These are phyloP conservation scores for Balamuthia mandrillaris DNA, from an alignment of 208 protist species.

Conservation along the genomic window DNA sequence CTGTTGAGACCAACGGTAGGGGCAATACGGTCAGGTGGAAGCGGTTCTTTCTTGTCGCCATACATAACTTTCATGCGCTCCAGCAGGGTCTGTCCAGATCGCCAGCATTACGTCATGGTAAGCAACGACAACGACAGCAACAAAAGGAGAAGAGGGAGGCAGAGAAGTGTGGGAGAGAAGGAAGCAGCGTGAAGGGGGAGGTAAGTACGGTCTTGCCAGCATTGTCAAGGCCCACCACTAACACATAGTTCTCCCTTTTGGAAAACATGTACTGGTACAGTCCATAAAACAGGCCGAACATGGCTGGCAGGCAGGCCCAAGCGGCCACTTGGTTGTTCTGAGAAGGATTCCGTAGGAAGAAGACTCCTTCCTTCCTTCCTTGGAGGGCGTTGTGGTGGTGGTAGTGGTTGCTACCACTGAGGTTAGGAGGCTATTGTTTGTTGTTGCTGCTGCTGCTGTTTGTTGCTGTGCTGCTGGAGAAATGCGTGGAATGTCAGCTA, in stretches of 20 bases:
- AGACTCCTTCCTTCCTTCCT: no score
- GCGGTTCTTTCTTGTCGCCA: constrained; percentile 32
- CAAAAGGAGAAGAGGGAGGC: background rate
- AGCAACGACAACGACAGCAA: background rate
- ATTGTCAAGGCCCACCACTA: constrained; percentile 61
- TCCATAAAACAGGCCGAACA: constrained; percentile 56
- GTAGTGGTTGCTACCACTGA: no score
- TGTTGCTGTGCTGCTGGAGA: no score
- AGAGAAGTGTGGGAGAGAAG: background rate
- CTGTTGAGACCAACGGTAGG: constrained; percentile 68
- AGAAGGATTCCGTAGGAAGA: no score
- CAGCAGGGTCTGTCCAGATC: constrained; percentile 47
- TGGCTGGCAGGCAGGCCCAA: no score
- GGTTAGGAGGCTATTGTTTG: no score
- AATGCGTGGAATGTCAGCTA: no score
- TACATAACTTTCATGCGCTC: constrained; percentile 60
- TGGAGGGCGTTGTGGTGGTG: no score
- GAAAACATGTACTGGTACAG: constrained; percentile 50
- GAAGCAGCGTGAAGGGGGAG: no score
- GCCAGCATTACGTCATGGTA: background rate
- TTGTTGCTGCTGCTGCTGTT: no score
- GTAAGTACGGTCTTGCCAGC: constrained; percentile 62
- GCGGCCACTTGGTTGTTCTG: no score
- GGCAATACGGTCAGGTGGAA: constrained; percentile 54
- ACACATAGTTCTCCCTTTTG: constrained; percentile 53